Base-by-base conservation (phyloP, 1,139 yeast genomes). In the Candida sp. region DNA sequence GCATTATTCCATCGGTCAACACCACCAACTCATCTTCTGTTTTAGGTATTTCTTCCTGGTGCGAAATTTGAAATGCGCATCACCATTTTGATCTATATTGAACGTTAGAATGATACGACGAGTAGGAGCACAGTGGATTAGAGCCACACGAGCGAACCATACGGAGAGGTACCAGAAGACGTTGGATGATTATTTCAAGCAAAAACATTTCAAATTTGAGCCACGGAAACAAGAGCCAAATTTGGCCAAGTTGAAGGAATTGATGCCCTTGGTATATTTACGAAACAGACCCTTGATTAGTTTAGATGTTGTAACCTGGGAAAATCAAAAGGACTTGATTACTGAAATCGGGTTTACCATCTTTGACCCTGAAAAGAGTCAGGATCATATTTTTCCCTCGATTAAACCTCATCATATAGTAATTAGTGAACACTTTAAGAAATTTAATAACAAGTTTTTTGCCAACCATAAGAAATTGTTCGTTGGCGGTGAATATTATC, bases 291-390 rank as follows among this genome's bases (percentile, higher is more conserved):
- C 76, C 0, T 61, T 82, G 19, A 63, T 84, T 19, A 72, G 84
- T 9, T 63, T 87, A 27, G 95, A 87, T 57, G 70, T 84, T 21
- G 95, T 87, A 59, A 84, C 86, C 8, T 82, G 69, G 64, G 95
- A 86, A 52, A 57, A 64, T 22, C 60, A 70, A 46, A 67, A 61
- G 7, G 56, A 62, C 25, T 56, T 67, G 22, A 68, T 87, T 22
- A 84, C 88, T 0, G 95, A 87, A 55, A 73, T 86, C 40, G 95
- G 95, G 3, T 61, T 87, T 7, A 72, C 87, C 0, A 70, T 86
- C 3, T 84, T 79, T 56, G 87, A 84, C 48, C 88, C 90, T 12
- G 49, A 66, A 22, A 66, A 61, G 30, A 79, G 70, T 57, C 52
- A 50, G 22, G 38, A 36, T 25, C 33, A 40, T 3, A 47, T 66